Conservation (phyloP, 352 stramenopile genomes). For the Phytopythium montanum region DNA sequence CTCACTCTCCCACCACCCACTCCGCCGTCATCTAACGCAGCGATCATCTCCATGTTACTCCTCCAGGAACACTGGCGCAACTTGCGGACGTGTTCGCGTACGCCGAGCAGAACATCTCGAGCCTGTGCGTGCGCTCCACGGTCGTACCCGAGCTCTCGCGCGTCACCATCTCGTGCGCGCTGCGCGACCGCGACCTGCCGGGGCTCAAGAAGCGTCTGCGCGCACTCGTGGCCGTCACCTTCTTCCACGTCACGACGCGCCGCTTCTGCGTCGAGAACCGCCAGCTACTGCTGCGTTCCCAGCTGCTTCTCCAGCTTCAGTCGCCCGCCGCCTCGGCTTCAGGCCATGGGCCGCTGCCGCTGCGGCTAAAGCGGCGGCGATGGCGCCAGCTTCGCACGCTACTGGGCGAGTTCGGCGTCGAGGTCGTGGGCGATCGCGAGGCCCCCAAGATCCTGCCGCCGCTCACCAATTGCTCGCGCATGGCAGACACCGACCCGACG, state of each 20-base stretch:
- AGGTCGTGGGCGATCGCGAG: conserved; percentile 21
- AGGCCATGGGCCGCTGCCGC: conserved; percentile 10
- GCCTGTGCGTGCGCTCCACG: conserved; percentile 65
- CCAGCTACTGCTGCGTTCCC: conserved; percentile 57
- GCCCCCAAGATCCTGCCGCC: conserved; percentile 17
- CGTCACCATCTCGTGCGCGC: conserved; percentile 68
- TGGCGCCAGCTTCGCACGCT: conserved; percentile 12
- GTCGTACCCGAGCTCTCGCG: conserved; percentile 73
- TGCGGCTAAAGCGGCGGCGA: conserved; percentile 13
- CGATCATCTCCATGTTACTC: conserved; percentile 14
- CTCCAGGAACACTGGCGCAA: conserved; percentile 52
- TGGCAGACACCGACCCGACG: neutral
- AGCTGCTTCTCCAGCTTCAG: conserved; percentile 47
- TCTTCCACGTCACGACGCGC: conserved; percentile 76
- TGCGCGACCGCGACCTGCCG: conserved; percentile 45
- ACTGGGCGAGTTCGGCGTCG: conserved; percentile 30
- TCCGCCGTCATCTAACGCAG: neutral
- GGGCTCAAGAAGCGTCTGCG: conserved; percentile 54
- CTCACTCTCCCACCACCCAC: conserved; percentile 8
- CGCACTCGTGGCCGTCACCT: conserved; percentile 65
- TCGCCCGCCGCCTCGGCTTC: neutral
- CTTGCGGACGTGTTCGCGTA: conserved; percentile 68
- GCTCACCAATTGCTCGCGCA: conserved; percentile 6
- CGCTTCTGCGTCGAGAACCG: conserved; percentile 59
- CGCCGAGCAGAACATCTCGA: conserved; percentile 70